Conservation (phyloP, 805 yeast species). For the Ogataea naganishii region DNA sequence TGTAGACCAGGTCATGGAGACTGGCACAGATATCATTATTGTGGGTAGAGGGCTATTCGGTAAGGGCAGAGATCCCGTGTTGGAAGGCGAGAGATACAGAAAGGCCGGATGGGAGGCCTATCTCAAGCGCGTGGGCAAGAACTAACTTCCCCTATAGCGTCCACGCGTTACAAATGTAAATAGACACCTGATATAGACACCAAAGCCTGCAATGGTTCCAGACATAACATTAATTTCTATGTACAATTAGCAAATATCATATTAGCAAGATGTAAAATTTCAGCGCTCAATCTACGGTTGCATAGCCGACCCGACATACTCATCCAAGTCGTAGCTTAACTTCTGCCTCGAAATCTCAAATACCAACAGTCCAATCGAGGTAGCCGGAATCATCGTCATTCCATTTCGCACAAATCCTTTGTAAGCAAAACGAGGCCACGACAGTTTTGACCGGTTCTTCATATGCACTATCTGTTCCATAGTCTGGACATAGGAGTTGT, state of each 20-base stretch:
- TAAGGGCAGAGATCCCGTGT: conserved; percentile 84
- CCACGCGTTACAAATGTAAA: too few species aligned
- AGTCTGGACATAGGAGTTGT: conserved; percentile 72
- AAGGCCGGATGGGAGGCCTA: conserved; percentile 96
- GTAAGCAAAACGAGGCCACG: conserved; percentile 63
- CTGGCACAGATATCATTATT: conserved; percentile 91
- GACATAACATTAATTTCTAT: too few species aligned
- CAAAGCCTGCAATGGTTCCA: too few species aligned
- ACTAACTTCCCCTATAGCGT: too few species aligned
- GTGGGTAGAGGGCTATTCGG: conserved; percentile 98
- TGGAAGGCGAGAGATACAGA: conserved; percentile 82
- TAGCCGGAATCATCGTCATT: conserved; percentile 73
- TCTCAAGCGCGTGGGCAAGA: too few species aligned
- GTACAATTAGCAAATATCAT: too few species aligned
- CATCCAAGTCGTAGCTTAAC: conserved; percentile 20
- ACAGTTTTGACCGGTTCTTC: conserved; percentile 41
- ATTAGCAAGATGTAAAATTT: neutral
- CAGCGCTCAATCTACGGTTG: too few species aligned
- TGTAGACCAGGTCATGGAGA: conserved; percentile 70
- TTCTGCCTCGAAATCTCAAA: conserved; percentile 67
- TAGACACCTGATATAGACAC: too few species aligned
- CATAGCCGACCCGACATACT: too few species aligned
- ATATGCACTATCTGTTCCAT: conserved; percentile 48
- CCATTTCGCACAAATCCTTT: conserved; percentile 72
- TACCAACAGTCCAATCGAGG: conserved; percentile 77